These are phyloP conservation scores for Hymenoscyphus albidus DNA, from an alignment of 2,329 filamentous ascomycete species.

Conservation along the genomic window DNA sequence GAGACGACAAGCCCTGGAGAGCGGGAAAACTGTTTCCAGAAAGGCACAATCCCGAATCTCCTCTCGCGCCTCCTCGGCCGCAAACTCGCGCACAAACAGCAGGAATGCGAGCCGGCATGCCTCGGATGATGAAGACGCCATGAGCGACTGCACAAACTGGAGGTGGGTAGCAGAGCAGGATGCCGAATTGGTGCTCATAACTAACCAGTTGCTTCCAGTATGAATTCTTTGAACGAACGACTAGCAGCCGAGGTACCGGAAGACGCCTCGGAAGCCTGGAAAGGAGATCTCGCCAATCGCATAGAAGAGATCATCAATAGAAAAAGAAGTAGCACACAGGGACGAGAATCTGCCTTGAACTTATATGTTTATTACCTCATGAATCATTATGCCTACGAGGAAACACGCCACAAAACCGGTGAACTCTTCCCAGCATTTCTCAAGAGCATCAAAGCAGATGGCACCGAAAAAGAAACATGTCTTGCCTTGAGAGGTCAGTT, in stretches of 20 bases:
- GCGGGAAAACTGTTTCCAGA: slow-evolving; percentile 55
- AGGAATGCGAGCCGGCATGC: slow-evolving; percentile 46
- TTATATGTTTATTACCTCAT: slow-evolving; percentile 58
- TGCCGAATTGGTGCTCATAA: not conserved
- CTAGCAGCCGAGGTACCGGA: slow-evolving; percentile 45
- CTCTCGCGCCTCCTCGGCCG: slow-evolving; percentile 46
- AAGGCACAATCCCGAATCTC: slow-evolving; percentile 49
- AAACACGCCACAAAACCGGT: slow-evolving; percentile 49
- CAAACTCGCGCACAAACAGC: slow-evolving; percentile 45
- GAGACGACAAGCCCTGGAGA: slow-evolving; percentile 52
- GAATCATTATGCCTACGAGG: slow-evolving; percentile 57
- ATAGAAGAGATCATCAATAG: slow-evolving; percentile 64
- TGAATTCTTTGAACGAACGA: slow-evolving; percentile 49
- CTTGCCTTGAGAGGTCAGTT: slow-evolving; percentile 55
- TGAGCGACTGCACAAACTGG: slow-evolving; percentile 52
- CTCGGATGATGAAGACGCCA: slow-evolving; percentile 51
- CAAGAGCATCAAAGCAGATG: slow-evolving; percentile 60
- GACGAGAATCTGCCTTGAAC: slow-evolving; percentile 56
- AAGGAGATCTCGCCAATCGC: slow-evolving; percentile 52
- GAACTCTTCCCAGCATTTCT: slow-evolving; percentile 58
- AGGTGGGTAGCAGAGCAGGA: slow-evolving; percentile 37
- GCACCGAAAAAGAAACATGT: slow-evolving; percentile 59
- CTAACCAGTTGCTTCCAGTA: slow-evolving; percentile 16
- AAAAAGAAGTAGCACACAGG: slow-evolving; percentile 62
- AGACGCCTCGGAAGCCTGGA: slow-evolving; percentile 51